Base-by-base conservation (phyloP, 306 rosid species). In the Astragalus membranaceus region DNA sequence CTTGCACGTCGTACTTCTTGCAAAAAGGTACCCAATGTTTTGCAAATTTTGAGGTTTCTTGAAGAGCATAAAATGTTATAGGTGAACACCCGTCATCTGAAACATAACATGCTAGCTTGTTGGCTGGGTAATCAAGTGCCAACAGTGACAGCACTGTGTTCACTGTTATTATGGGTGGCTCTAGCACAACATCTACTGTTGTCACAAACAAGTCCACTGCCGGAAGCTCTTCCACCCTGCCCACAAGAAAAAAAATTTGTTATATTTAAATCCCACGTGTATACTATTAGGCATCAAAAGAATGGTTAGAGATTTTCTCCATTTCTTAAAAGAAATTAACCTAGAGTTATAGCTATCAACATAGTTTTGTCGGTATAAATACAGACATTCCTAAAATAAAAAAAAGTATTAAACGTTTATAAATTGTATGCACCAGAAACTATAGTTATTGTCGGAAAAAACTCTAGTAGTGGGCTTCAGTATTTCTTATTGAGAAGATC, bases 21-120 rank as follows among this genome's bases (percentile, higher is more conserved):
- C 96, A 89, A 12, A 87, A 89, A 2, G 92, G 88, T 10, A 85
- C 65, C 96, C 92, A 89, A 54, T 75, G 72, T 75, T 65, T 62
- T 1, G 96, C 90, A 73, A 87, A 89, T 12, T 81, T 20, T 4
- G 78, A 81, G n/a, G 96, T 83, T 78, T 87, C 72, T 0, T 64
- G 50, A 61, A 89, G 96, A 26, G 96, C 86, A 4, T 83, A 83
- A 42, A 83, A 84, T 43, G 78, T 81, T 4, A 79, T 51, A 35
- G 88, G 85, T 8, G 96, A 87, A 35, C 88, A 87, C 0, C 72
- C 96, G 77, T 89, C 96, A 37, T 89, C 96, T 0, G 92, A 87
- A 8, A 89, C 88, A 51, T 89, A 89, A 84, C 92, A 89, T 42
- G 92, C 90, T 33, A 89, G 82, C 73, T 89, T 89, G 29, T 81